phyloP scores from a whole-genome alignment of 768 basidiomycete genomes.

The Dendrothele bispora region DNA sequence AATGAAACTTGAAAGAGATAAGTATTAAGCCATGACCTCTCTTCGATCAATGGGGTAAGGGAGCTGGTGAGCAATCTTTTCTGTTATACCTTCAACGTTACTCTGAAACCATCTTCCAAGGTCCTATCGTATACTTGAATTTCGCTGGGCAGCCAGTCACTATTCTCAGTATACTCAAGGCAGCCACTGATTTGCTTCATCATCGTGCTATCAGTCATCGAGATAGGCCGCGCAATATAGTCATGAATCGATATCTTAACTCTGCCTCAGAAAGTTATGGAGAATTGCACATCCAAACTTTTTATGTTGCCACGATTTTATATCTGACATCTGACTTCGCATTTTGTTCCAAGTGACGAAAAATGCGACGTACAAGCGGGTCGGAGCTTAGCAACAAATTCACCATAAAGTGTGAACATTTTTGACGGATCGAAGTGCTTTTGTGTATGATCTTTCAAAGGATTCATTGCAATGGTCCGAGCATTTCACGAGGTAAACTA shows the following conservation, averaged over 20 bases:
- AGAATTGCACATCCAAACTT: background rate
- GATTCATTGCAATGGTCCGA: background rate
- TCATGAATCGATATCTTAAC: background rate
- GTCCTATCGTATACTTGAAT: constrained; percentile 4
- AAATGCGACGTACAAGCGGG: constrained; percentile 5
- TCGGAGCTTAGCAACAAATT: background rate
- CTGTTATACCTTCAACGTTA: too few relatives aligned
- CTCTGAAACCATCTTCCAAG: too few relatives aligned
- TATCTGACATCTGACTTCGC: background rate
- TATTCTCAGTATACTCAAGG: constrained; percentile 1
- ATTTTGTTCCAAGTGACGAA: constrained; percentile 7
- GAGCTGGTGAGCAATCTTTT: too few relatives aligned
- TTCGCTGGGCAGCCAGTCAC: constrained; percentile 5
- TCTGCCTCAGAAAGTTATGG: constrained; percentile 3
- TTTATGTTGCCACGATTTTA: background rate
- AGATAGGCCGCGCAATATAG: constrained; percentile 3
- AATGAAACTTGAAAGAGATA: too few relatives aligned
- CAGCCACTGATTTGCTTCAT: constrained; percentile 2
- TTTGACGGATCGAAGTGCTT: background rate
- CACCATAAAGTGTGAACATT: background rate
- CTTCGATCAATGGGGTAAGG: too few relatives aligned
- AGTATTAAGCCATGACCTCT: too few relatives aligned
- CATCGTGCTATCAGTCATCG: constrained; percentile 1
- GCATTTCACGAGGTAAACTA: background rate
- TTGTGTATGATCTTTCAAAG: background rate